These are phyloP conservation scores for Kodamaea kakaduensis DNA, from an alignment of 805 yeast species.

Conservation along the genomic window DNA sequence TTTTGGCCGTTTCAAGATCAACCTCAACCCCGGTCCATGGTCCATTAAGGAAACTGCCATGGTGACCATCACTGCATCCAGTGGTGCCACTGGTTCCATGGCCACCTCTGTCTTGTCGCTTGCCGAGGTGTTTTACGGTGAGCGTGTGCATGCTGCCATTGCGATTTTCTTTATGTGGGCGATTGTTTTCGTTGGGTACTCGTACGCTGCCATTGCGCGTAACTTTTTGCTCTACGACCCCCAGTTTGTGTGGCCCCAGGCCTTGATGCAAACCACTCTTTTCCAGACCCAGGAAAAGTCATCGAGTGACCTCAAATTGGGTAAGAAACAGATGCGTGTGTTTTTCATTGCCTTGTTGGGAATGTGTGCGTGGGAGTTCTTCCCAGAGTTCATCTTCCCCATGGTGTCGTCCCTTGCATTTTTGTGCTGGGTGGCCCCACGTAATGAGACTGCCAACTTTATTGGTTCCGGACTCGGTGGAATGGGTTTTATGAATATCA, in stretches of 20 bases:
- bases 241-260: constrained; percentile 24
- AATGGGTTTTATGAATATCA: constrained; percentile 22
- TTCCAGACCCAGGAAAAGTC: constrained; percentile 12
- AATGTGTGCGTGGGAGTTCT: constrained; percentile 20
- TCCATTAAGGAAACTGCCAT: constrained; percentile 49
- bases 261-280: constrained; percentile 22
- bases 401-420: constrained; percentile 23
- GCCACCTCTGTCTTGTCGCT: constrained; percentile 45
- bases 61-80: constrained; percentile 47
- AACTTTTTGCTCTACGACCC: constrained; percentile 22
- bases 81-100: constrained; percentile 49
- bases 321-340: constrained; percentile 16
- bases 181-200: constrained; percentile 24
- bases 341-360: constrained; percentile 17
- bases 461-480: constrained; percentile 26
- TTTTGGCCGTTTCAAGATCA: constrained; percentile 23
- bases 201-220: constrained; percentile 24
- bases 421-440: constrained; percentile 23
- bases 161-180: constrained; percentile 24
- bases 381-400: constrained; percentile 23
- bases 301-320: constrained; percentile 8
- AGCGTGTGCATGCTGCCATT: constrained; percentile 28
- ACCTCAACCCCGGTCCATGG: constrained; percentile 53
- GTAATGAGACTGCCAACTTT: constrained; percentile 17
- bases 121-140: constrained; percentile 41